phyloP scores from a whole-genome alignment of 2,329 filamentous ascomycete species.

The Pyrenophora graminea region DNA sequence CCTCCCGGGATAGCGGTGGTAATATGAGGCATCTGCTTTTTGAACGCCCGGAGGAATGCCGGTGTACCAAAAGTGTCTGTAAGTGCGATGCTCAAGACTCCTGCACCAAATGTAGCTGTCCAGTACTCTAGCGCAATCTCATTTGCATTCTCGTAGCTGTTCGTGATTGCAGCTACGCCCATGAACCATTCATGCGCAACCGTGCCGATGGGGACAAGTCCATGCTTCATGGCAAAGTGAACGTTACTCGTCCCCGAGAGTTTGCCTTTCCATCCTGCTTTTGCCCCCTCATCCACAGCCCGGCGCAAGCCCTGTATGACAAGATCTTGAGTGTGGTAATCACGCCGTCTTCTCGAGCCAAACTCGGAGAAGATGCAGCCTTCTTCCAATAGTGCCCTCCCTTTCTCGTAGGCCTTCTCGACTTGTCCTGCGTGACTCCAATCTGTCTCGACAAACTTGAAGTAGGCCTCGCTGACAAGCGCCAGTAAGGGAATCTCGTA shows the following conservation, averaged over 20 bases:
- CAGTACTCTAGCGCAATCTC: constrained; percentile 85
- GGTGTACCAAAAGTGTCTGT: constrained; percentile 97
- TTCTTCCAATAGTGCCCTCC: constrained; percentile 72
- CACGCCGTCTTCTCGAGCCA: constrained; percentile 82
- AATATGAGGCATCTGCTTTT: constrained; percentile 61
- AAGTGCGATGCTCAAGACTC: constrained; percentile 80
- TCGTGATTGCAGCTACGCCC: constrained; percentile 89
- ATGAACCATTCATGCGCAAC: constrained; percentile 99
- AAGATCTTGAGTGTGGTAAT: constrained; percentile 92
- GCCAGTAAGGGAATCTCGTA: constrained; percentile 96
- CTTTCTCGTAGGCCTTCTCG: constrained; percentile 82
- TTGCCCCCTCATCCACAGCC: constrained; percentile 72
- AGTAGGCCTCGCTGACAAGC: constrained; percentile 92
- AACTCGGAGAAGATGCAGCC: constrained; percentile 95
- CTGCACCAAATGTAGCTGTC: constrained; percentile 87
- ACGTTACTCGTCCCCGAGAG: constrained; percentile 94
- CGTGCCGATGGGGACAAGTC: constrained; percentile 82
- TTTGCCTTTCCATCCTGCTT: constrained; percentile 69
- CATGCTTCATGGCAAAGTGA: constrained; percentile 92
- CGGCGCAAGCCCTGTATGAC: constrained; percentile 85
- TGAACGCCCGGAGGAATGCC: constrained; percentile 84
- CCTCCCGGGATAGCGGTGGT: constrained; percentile 49
- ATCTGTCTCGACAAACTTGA: constrained; percentile 92
- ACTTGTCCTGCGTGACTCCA: constrained; percentile 90
- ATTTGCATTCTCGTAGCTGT: constrained; percentile 82